Evolutionary conservation across 495 filamentous ascomycete species (phyloP).

Genomic region (Chaetomium cochliodes): DNA sequence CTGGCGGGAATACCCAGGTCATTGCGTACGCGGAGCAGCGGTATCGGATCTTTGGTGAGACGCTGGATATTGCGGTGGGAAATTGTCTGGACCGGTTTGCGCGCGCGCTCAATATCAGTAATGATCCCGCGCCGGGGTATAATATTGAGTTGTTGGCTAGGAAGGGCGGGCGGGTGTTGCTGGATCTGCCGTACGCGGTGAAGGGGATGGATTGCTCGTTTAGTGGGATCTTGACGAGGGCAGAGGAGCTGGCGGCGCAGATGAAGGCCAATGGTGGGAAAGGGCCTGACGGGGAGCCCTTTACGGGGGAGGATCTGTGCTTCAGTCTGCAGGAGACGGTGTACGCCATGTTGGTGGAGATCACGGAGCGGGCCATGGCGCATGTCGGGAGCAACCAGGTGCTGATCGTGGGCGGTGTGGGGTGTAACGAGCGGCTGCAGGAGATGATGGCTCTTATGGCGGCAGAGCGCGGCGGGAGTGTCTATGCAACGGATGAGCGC

Average conservation of each 20-base stretch:
- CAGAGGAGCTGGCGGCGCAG: constrained; percentile 71
- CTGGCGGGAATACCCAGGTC: constrained; percentile 95
- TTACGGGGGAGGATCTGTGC: constrained; percentile 86
- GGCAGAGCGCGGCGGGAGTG: constrained; percentile 79
- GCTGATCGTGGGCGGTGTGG: constrained; percentile 94
- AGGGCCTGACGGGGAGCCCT: constrained; percentile 41
- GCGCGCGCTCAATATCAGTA: constrained; percentile 81
- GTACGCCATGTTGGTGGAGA: constrained; percentile 96
- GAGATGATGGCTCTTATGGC: constrained; percentile 99
- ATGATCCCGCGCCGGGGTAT: constrained; percentile 94
- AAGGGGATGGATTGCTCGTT: constrained; percentile 99
- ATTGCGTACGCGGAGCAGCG: constrained; percentile 92
- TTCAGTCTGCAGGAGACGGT: constrained; percentile 94
- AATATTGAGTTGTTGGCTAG: constrained; percentile 98
- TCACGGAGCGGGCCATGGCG: constrained; percentile 97
- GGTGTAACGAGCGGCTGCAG: constrained; percentile 93
- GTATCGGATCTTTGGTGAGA: constrained; percentile 97
- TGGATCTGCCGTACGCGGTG: constrained; percentile 92
- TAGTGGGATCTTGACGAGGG: constrained; percentile 79
- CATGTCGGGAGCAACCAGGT: constrained; percentile 91
- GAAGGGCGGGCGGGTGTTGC: constrained; percentile 57
- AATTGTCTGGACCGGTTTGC: constrained; percentile 98
- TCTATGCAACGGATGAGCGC: constrained; percentile 92
- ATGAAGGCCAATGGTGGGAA: constrained; percentile 47
- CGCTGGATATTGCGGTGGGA: constrained; percentile 94